Base-by-base conservation (phyloP, 495 filamentous ascomycete species). In the Penicillium fimorum region DNA sequence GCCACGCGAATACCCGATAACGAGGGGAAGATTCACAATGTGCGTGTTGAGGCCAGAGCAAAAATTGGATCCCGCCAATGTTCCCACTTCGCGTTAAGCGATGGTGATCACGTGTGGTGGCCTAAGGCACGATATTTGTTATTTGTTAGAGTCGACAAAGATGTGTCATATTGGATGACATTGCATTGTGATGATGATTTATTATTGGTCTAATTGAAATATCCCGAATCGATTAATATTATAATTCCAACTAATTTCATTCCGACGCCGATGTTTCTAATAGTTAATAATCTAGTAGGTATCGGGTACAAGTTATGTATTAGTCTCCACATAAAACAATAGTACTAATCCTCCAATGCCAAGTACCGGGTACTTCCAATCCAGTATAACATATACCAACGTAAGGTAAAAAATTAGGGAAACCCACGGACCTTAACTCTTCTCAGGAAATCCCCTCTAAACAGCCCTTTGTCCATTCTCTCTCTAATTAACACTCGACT, bases 41-140 rank as follows among this genome's bases (percentile, higher is more conserved):
- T 77, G 74, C 70, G 74, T 70, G 33, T 37, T 37, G 69, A 72
- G 56, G 61, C 67, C 44, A 47, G 25, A 68, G 62, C 65, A 68
- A 73, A 74, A 70, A 68, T 67, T 63, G 64, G 56, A 45, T 46
- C 66, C 64, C 61, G 47, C 50, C 50, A 55, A 50, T 64, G 56
- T 65, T 68, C 63, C 69, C 70, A 70, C 64, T 68, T 71, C 57
- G 66, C 70, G 70, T 65, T 76, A 76, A 76, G 71, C 73, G 73
- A 74, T 69, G 56, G 61, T 68, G 68, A 63, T 65, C 65, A 68
- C 62, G 57, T 68, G 71, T 66, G 27, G 47, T 9, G 10, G 60
- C 55, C 53, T 50, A 24, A 59, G 47, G 61, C 43, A 51, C 22
- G 12, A 22, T 22, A 22, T 22, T 22, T 22, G 22, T 22, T 22